Base-by-base conservation (phyloP, 2,329 filamentous ascomycete genomes). In the Sporothrix schenckii region DNA sequence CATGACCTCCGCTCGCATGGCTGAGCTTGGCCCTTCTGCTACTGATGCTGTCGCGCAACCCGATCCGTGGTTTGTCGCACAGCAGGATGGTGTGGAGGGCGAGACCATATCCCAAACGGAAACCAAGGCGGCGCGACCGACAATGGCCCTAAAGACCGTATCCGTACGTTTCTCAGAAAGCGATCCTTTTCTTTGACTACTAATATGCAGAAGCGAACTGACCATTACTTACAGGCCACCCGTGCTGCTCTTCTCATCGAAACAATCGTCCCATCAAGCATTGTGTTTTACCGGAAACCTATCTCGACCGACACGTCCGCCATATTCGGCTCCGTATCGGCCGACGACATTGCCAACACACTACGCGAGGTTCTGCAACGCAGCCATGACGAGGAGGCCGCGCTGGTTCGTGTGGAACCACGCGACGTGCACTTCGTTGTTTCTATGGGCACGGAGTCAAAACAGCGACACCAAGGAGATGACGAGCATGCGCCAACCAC, bases 281-380 rank as follows among this genome's bases (percentile, higher is more conserved):
- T 83, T 44, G 77, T 77, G 70, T 83, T 83, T 76, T 66, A 75
- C 47, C 81, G 81, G 53, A 80, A 79, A 69, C 76, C 78, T 56
- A 80, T 79, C 74, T 73, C 75, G 9, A 47, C 72, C 21, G 73
- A 44, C 58, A 54, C 69, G 16, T 49, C 63, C 30, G 68, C 41
- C 71, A 83, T 84, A 71, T 83, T 80, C 73, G 82, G 82, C 53
- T 83, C 82, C 66, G 82, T 83, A 7, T 80, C 81, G 30, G 73
- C 75, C 60, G 72, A 66, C 67, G 80, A 83, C 74, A 76, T 84
- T 52, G 75, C 80, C 2, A 74, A 74, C 30, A 63, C 74, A 30
- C 74, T 83, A 74, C 79, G 78, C 68, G 77, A 78, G 68, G 71
- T 71, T n/a, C 75, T 83, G 63, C 73, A 76, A n/a, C 73, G 72